Conservation (phyloP, 2,329 filamentous ascomycete genomes). For the Ustulina deusta region DNA sequence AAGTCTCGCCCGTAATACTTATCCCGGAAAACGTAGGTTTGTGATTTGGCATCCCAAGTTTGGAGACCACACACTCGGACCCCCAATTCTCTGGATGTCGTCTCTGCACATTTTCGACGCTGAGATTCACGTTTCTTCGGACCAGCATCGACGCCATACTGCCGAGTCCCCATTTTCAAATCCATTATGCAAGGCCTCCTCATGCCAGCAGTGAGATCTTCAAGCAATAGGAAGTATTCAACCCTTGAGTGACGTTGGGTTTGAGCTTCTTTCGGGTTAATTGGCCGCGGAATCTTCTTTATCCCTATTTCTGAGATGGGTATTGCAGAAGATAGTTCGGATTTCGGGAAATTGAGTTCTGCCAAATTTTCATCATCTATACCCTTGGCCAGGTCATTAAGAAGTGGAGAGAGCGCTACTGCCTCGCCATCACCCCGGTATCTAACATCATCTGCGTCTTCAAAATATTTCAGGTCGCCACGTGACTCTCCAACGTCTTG, state of each 20-base stretch:
- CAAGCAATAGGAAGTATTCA: conserved; percentile 91
- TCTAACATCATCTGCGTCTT: conserved; percentile 86
- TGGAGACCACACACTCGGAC: conserved; percentile 96
- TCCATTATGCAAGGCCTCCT: conserved; percentile 96
- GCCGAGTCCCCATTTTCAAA: conserved; percentile 97
- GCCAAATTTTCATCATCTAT: conserved; percentile 2
- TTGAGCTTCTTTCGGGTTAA: conserved; percentile 83
- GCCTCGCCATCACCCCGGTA: conserved; percentile 79
- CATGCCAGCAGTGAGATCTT: conserved; percentile 97
- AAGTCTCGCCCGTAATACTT: conserved; percentile 95
- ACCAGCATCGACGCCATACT: conserved; percentile 92
- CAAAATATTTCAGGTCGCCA: conserved; percentile 89
- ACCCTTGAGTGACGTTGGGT: conserved; percentile 74
- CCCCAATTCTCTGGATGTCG: conserved; percentile 90
- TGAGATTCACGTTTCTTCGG: conserved; percentile 95
- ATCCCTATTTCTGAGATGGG: conserved; percentile 56
- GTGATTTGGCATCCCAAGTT: conserved; percentile 87
- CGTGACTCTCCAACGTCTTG: conserved; percentile 76
- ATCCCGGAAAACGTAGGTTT: conserved; percentile 94
- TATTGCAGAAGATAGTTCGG: conserved; percentile 53
- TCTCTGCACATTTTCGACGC: conserved; percentile 89
- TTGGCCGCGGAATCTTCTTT: conserved; percentile 67
- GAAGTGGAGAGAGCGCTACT: conserved; percentile 40
- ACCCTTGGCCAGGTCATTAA: conserved; percentile 29
- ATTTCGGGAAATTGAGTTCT: conserved; percentile 42